These are phyloP conservation scores for Naganishia vaughanmartiniae DNA, from an alignment of 768 basidiomycete genomes.

Conservation along the genomic window DNA sequence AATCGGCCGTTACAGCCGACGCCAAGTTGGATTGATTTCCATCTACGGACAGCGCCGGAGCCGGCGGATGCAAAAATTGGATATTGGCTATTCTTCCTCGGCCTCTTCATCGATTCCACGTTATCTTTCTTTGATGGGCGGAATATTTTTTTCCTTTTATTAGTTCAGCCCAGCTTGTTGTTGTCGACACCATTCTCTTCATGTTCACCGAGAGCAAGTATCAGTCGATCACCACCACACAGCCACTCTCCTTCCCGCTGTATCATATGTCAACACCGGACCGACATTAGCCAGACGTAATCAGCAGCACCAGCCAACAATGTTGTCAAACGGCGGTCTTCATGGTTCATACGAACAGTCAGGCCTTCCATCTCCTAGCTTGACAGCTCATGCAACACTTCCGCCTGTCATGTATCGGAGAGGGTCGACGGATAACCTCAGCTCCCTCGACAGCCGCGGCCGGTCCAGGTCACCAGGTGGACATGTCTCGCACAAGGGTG, in stretches of 20 bases:
- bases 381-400: background rate
- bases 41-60: background rate
- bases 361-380: background rate
- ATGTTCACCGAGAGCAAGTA: background rate
- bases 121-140: background rate
- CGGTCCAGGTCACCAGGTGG: conserved; percentile 19
- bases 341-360: conserved; percentile 15
- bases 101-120: background rate
- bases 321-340: conserved; percentile 1
- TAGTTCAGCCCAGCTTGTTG: background rate
- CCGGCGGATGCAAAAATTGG: conserved; percentile 21
- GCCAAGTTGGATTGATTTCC: background rate
- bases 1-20: background rate
- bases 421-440: conserved; percentile 20
- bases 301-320: background rate
- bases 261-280: background rate
- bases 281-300: background rate
- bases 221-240: background rate
- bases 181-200: background rate
- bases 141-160: background rate
- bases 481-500: conserved; percentile 29
- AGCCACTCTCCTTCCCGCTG: too few relatives aligned
- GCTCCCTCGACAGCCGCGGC: conserved; percentile 17
- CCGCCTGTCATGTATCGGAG: conserved; percentile 7
- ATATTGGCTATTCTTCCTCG: conserved; percentile 6